Percentiles rank a stretch among this genome's conserved stretches.
Evolutionary conservation across 768 basidiomycete genomes (phyloP).

Genomic region (Lactifluus subvellereus): DNA sequence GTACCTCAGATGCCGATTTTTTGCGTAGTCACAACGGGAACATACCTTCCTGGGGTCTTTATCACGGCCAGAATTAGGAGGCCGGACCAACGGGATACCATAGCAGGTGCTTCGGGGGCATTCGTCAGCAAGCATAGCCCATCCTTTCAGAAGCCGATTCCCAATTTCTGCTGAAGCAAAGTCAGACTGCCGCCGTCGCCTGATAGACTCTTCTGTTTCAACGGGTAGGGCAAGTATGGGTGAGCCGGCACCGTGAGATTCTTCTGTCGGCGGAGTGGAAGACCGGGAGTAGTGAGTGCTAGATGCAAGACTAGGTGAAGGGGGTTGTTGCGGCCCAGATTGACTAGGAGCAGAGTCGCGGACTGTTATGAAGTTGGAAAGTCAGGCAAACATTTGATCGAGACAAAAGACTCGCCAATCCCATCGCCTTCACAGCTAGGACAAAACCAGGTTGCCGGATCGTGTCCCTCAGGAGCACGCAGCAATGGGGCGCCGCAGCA

Average conservation of each 20-base stretch:
- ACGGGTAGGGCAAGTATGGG: slow-evolving; percentile 58
- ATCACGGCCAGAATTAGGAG: slow-evolving; percentile 55
- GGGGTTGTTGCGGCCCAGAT: slow-evolving; percentile 14
- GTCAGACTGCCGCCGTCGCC: slow-evolving; percentile 77
- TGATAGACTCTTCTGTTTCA: slow-evolving; percentile 59
- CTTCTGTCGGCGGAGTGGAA: slow-evolving; percentile 75
- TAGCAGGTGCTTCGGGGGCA: slow-evolving; percentile 65
- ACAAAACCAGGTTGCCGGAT: slow-evolving; percentile 49
- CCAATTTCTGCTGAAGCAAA: slow-evolving; percentile 75
- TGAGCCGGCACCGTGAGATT: slow-evolving; percentile 55
- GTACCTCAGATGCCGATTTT: not conserved
- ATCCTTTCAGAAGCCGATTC: slow-evolving; percentile 68
- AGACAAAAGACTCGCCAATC: slow-evolving; percentile 29
- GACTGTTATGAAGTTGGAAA: slow-evolving; percentile 8
- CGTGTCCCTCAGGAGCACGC: slow-evolving; percentile 53
- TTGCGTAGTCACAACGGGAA: slow-evolving; percentile 9
- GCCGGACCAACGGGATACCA: slow-evolving; percentile 79
- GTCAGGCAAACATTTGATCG: not conserved
- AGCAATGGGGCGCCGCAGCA: slow-evolving; percentile 65
- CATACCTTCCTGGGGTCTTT: slow-evolving; percentile 64
- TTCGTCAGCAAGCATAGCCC: slow-evolving; percentile 88
- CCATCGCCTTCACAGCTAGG: slow-evolving; percentile 51
- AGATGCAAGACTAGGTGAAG: slow-evolving; percentile 40
- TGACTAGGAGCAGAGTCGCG: not conserved
- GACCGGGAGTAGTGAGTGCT: slow-evolving; percentile 51